Evolutionary conservation across 768 basidiomycete genomes (phyloP), one percentile per base, ranked within the genome.

Genomic region (Pulveroboletus sp.): DNA sequence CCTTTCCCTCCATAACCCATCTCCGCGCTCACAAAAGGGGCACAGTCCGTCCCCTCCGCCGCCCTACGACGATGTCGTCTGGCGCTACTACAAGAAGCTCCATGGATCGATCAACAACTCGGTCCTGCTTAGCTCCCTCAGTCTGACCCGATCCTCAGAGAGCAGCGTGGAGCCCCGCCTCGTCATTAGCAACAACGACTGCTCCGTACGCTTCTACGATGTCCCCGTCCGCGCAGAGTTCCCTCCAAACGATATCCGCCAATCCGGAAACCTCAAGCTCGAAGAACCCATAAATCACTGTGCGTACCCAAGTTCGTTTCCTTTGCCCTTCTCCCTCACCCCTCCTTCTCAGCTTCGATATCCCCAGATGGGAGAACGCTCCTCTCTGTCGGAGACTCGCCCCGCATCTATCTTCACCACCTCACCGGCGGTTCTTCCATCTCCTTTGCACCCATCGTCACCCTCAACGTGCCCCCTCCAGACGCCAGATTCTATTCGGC

Each of bases 351-450:
- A 94, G 91, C 89, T 5, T 93, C 93, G 9, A 79, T 97, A 58
- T 93, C 92, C 1, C 92, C 91, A 0, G 90, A 95, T 60, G 87
- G 92, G 1, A 79, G 81, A 38, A 92, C 86, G 0, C 76, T 97
- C 13, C 79, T 96, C 2, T 91, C 86, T 3, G 93, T 94, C 0
- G 93, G 94, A 20, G 93, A 97, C 64, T 93, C 92, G 10, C 81
- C 84, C 37, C 85, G 90, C 49, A 83, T 94, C 11, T 87, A 83
- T 63, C 77, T 97, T 13, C 88, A 93, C 61, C 80, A 83, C 46
- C 76, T 94, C 51, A 77, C 80, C 2, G 85, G 85, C 34, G 83
- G 86, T 24, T 69, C 77, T 13, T 70, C 64, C 23, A 72, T 87
- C 55, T 71, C 79, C 4, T 89, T 92, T 56, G 64, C 78, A 16